Evolutionary conservation across 1,284 basidiomycete species (phyloP), one percentile per base, ranked within the genome.

Genomic region (Taiwanofungus camphoratus): DNA sequence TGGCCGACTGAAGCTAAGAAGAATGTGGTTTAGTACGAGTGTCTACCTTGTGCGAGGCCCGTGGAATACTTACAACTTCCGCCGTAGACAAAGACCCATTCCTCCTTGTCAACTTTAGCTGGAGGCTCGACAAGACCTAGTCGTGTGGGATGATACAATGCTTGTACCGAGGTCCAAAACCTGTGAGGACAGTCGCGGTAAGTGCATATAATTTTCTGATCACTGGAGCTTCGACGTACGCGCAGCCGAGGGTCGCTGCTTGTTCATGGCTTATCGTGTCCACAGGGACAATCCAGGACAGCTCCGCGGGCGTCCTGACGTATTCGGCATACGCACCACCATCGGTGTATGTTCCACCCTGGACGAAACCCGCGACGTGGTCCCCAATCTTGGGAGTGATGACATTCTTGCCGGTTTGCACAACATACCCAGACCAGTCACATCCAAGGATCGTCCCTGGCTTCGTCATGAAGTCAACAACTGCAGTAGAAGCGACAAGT

Each of bases 321-420:
- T 70, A 74, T 52, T 75, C 62, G 11, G 68, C 67, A 47, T 58
- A 66, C 12, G 66, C 60, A 48, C 66, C 65, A 62, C 44, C 30
- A 41, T 58, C 59, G 11, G 33, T 33, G 43, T 46, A 60, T 11
- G 41, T 46, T 2, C 53, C 51, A 18, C 60, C 60, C 20, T 50
- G 47, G 5, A 51, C 41, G 48, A 58, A 55, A 15, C 56, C 56
- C 7, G 55, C 56, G 43, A 57, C 58, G 29, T 51, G 52, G 35
- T 51, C 54, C 23, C 58, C 60, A 32, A 58, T 44, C 29, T 47
- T 49, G 9, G 46, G 43, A 2, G 30, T 31, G 4, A 49, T 41
- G 42, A 59, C 55, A 42, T 48, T 49, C 42, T 46, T 50, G n/a
- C 60, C 60, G 8, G 46, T 36, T 32, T 49, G 37, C 3, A 53